Evolutionary conservation across 371 early-diverging fungal genomes (phyloP).

Genomic region (Actinomortierella wolfii): DNA sequence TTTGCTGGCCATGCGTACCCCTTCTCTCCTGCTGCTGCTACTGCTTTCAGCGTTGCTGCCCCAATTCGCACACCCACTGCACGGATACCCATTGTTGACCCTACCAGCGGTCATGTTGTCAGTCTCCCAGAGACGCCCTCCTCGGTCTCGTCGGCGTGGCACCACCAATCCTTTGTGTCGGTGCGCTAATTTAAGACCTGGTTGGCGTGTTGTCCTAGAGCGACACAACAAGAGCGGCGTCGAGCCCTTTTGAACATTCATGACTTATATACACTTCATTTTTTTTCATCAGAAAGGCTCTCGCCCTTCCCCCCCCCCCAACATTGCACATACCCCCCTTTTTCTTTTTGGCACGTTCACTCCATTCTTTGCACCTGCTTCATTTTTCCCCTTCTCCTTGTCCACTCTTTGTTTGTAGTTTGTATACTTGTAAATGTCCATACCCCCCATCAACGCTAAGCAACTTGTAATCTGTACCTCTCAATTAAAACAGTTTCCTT

Average conservation of each 20-base stretch:
- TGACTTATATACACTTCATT: no score
- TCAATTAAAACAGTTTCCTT: no score
- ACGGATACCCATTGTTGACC: slow-evolving; percentile 42
- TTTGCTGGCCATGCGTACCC: slow-evolving; percentile 25
- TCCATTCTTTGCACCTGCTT: slow-evolving; percentile 1
- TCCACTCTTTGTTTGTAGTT: neutral
- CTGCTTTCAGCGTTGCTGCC: no score
- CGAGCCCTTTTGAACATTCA: no score
- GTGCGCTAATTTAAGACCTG: slow-evolving; percentile 49
- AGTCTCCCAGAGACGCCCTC: slow-evolving; percentile 25
- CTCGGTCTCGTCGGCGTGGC: slow-evolving; percentile 18
- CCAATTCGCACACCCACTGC: no score
- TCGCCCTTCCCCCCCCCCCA: no score
- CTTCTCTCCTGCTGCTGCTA: slow-evolving; percentile 14
- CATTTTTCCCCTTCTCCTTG: slow-evolving; percentile 1
- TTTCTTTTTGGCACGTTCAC: slow-evolving; percentile 4
- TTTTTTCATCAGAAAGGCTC: no score
- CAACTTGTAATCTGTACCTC: neutral
- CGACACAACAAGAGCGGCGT: no score
- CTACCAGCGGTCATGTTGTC: slow-evolving; percentile 35
- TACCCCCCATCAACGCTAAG: slow-evolving; percentile 1
- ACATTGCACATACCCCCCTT: no score
- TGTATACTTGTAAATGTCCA: neutral
- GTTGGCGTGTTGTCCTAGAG: no score
- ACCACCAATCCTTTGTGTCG: slow-evolving; percentile 45